These are phyloP conservation scores for Venturia nashicola DNA, from an alignment of 2,329 filamentous ascomycete genomes.

Conservation along the genomic window DNA sequence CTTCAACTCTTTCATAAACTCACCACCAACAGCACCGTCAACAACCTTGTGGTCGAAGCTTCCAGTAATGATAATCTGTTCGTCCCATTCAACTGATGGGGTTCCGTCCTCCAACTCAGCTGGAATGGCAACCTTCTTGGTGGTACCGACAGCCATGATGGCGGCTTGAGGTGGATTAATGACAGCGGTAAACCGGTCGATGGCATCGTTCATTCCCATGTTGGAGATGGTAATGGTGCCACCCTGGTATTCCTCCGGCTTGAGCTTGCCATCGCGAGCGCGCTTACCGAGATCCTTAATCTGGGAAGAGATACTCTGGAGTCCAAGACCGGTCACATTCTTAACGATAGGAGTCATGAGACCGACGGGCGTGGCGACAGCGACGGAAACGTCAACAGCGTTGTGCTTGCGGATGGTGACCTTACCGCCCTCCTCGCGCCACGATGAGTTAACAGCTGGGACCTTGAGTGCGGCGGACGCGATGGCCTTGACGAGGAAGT, in stretches of 20 bases:
- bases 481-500: conserved; percentile 97
- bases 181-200: conserved; percentile 94
- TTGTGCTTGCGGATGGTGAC: conserved; percentile 82
- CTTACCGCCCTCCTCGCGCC: conserved; percentile 66
- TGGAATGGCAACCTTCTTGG: conserved; percentile 87
- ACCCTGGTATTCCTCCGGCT: conserved; percentile 98
- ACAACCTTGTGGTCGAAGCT: conserved; percentile 99
- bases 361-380: conserved; percentile 82
- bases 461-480: conserved; percentile 84
- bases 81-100: conserved; percentile 71
- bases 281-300: conserved; percentile 97
- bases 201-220: conserved; percentile 98
- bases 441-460: conserved; percentile 89
- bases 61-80: conserved; percentile 88
- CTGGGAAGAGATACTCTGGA: conserved; percentile 73
- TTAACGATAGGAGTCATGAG: conserved; percentile 97
- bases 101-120: conserved; percentile 69
- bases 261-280: conserved; percentile 92
- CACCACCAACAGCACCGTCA: conserved; percentile 87
- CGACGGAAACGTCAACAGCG: conserved; percentile 88
- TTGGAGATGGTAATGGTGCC: conserved; percentile 99
- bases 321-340: conserved; percentile 73
- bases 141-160: conserved; percentile 89
- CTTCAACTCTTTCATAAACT: conserved; percentile 96
- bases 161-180: conserved; percentile 97